These are phyloP conservation scores for Vachellia collinsii DNA, from an alignment of 306 rosid genomes.

Conservation along the genomic window DNA sequence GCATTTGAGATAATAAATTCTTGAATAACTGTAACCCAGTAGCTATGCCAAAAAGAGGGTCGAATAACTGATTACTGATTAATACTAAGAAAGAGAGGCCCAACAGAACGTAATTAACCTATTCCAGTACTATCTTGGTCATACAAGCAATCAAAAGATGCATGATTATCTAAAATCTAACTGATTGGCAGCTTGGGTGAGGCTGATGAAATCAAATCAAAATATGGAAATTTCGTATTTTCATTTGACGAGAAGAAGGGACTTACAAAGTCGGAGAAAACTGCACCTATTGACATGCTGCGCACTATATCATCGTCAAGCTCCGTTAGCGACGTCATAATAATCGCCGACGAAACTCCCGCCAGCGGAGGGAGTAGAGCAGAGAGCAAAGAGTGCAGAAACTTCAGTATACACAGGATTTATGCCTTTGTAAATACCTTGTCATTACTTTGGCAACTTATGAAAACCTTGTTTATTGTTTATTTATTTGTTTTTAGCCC, in stretches of 20 bases:
- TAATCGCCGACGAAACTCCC: slow-evolving; percentile 19
- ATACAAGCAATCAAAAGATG: background rate
- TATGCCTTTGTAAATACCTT: background rate
- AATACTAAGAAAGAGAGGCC: background rate
- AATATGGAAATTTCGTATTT: background rate
- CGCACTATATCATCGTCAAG: slow-evolving; percentile 71
- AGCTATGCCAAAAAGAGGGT: background rate
- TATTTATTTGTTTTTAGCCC: no score
- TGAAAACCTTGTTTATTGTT: background rate
- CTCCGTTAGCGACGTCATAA: slow-evolving; percentile 67
- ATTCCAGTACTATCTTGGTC: background rate
- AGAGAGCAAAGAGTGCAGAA: background rate
- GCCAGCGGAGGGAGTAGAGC: background rate
- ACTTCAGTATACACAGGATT: background rate
- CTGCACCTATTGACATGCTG: slow-evolving; percentile 86
- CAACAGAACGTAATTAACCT: background rate
- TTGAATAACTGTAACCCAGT: background rate
- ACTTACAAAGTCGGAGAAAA: slow-evolving; percentile 87
- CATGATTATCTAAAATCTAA: background rate
- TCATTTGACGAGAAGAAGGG: background rate
- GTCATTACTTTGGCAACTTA: no score
- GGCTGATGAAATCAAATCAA: background rate
- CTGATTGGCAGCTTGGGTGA: background rate
- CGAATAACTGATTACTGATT: background rate
- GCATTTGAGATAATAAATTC: background rate